phyloP scores from a whole-genome alignment of 2,329 filamentous ascomycete genomes.

The Apiospora kogelbergensis region DNA sequence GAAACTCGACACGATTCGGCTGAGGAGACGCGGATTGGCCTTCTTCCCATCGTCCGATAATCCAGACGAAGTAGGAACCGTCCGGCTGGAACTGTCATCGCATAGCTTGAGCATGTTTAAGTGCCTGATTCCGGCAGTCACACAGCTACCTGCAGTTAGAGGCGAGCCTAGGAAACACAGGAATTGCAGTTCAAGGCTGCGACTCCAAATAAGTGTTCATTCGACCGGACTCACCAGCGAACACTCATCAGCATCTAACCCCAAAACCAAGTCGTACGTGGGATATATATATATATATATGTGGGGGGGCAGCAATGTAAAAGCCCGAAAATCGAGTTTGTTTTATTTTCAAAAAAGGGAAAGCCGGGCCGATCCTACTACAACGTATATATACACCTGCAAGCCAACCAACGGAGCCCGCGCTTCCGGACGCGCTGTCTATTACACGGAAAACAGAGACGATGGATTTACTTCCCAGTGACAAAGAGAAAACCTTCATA shows the following conservation, averaged over 20 bases:
- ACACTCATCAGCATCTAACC: too few relatives aligned
- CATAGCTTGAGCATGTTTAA: too few relatives aligned
- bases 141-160: too few relatives aligned
- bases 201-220: too few relatives aligned
- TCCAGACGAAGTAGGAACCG: neutral
- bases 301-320: neutral
- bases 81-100: too few relatives aligned
- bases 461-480: neutral
- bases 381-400: neutral
- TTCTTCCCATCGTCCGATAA: neutral
- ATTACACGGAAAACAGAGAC: neutral
- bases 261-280: neutral
- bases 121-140: too few relatives aligned
- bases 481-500: neutral
- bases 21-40: too few relatives aligned
- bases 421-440: slow-evolving; percentile 4
- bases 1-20: too few relatives aligned
- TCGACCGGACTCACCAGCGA: too few relatives aligned
- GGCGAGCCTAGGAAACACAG: too few relatives aligned
- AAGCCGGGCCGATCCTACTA: neutral
- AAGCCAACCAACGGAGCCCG: neutral
- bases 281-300: too few relatives aligned
- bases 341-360: neutral
- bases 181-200: too few relatives aligned
- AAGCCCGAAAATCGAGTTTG: neutral